Evolutionary conservation across 2,329 filamentous ascomycete species (phyloP).

Genomic region (Aspergillus hortae): DNA sequence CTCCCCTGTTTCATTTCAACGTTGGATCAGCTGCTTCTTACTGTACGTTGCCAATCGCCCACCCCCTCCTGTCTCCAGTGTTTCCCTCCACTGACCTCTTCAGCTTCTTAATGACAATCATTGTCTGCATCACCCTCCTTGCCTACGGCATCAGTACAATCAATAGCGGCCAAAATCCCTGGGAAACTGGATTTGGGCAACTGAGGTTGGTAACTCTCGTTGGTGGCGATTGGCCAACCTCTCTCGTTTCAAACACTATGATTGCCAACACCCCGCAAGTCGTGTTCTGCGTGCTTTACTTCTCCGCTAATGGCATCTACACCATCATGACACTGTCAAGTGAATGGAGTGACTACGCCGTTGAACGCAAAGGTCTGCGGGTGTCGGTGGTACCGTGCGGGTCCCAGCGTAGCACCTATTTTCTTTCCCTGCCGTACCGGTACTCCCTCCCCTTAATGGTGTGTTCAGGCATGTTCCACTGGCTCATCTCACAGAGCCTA

Average conservation of each 20-base stretch:
- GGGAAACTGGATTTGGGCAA: too few species aligned
- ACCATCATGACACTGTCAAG: conserved; percentile 47
- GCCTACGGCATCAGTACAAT: conserved; percentile 1
- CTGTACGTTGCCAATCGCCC: too few species aligned
- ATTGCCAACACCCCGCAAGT: conserved; percentile 37
- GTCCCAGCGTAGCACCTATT: conserved; percentile 43
- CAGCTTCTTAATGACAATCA: too few species aligned
- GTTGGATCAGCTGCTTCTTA: not conserved
- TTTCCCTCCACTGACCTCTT: too few species aligned
- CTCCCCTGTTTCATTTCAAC: not conserved
- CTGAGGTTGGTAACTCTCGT: too few species aligned
- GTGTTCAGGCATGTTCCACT: conserved; percentile 42
- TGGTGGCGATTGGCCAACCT: not conserved
- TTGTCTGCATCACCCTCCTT: too few species aligned
- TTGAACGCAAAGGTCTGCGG: conserved; percentile 38
- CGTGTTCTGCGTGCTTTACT: conserved; percentile 33
- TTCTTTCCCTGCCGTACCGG: conserved; percentile 44
- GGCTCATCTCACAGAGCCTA: conserved; percentile 48
- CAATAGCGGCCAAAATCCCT: not conserved
- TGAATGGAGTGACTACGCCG: conserved; percentile 48
- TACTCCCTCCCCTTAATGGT: conserved; percentile 42
- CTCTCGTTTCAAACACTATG: conserved; percentile 13
- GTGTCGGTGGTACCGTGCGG: conserved; percentile 38
- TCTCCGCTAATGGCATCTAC: conserved; percentile 32
- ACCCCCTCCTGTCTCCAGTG: too few species aligned